phyloP scores from a whole-genome alignment of 495 filamentous ascomycete species.

The Podospora didyma region DNA sequence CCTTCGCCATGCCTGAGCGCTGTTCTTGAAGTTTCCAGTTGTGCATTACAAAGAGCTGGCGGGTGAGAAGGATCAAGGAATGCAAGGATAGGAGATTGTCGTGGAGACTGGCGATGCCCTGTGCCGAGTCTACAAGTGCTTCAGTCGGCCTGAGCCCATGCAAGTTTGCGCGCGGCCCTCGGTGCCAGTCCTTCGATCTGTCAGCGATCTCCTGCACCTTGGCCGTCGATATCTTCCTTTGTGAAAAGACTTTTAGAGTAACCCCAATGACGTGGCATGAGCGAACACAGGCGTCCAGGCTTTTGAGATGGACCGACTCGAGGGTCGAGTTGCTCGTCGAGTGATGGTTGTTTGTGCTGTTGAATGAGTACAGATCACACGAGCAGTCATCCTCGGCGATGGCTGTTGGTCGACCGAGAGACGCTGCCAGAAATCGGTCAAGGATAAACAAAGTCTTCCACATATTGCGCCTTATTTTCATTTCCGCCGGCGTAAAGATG shows the following conservation, averaged over 20 bases:
- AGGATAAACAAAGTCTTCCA: slow-evolving; percentile 61
- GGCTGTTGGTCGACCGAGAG: slow-evolving; percentile 55
- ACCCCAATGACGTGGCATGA: slow-evolving; percentile 62
- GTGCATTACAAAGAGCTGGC: slow-evolving; percentile 63
- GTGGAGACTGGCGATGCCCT: slow-evolving; percentile 63
- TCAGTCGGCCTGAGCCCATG: slow-evolving; percentile 48
- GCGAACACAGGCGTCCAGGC: slow-evolving; percentile 51
- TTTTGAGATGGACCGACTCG: slow-evolving; percentile 25
- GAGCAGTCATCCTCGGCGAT: slow-evolving; percentile 61
- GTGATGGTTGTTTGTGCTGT: slow-evolving; percentile 40
- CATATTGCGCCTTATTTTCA: slow-evolving; percentile 47
- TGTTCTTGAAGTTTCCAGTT: slow-evolving; percentile 32
- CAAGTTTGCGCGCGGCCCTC: slow-evolving; percentile 39
- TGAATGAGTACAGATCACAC: slow-evolving; percentile 29
- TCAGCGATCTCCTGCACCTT: slow-evolving; percentile 64
- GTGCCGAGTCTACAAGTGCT: slow-evolving; percentile 40
- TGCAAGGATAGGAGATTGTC: slow-evolving; percentile 68
- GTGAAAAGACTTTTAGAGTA: slow-evolving; percentile 66
- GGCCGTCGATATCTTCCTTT: slow-evolving; percentile 62
- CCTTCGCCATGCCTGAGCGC: slow-evolving; percentile 27
- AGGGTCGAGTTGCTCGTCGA: slow-evolving; percentile 20
- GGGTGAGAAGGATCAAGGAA: slow-evolving; percentile 67
- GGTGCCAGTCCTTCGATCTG: slow-evolving; percentile 47
- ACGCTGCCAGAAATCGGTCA: slow-evolving; percentile 57
- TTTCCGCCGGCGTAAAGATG: slow-evolving; percentile 43